Evolutionary conservation across 495 filamentous ascomycete genomes (phyloP).

Genomic region (Cercophora newfieldiana): DNA sequence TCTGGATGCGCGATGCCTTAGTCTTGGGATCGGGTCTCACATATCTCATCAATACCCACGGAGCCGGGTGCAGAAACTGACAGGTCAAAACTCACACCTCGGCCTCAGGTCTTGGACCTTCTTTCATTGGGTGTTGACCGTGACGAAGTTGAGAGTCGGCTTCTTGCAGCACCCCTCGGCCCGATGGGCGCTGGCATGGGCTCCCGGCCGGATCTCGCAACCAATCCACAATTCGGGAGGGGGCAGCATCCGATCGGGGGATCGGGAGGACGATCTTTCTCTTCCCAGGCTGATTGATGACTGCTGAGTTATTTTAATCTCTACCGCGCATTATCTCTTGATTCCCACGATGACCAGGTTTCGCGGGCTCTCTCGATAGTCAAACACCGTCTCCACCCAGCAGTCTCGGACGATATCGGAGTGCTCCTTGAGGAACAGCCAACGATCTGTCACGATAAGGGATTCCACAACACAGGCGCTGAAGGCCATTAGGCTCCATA

Average conservation of each 20-base stretch:
- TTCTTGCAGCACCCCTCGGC: conserved; percentile 8
- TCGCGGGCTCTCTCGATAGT: conserved; percentile 81
- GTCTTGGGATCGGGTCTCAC: neutral
- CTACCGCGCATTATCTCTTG: conserved; percentile 55
- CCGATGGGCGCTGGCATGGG: neutral
- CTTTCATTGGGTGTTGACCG: neutral
- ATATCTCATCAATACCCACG: neutral
- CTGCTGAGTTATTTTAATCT: no score
- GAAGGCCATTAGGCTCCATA: conserved; percentile 95
- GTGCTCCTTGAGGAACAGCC: conserved; percentile 84
- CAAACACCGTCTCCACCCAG: conserved; percentile 94
- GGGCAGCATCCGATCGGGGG: conserved; percentile 13
- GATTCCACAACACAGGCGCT: conserved; percentile 86
- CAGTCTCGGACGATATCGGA: conserved; percentile 61
- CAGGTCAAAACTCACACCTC: conserved; percentile 5
- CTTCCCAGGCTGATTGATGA: conserved; percentile 4
- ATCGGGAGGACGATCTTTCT: neutral
- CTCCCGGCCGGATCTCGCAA: neutral
- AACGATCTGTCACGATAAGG: conserved; percentile 87
- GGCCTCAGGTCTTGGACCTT: neutral
- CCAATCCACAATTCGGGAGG: conserved; percentile 2
- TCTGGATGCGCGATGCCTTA: neutral
- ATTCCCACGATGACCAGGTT: conserved; percentile 90
- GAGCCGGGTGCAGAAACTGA: neutral
- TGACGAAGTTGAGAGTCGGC: neutral